Evolutionary conservation across 768 basidiomycete genomes (phyloP).

Genomic region (Boletus subparvulus): DNA sequence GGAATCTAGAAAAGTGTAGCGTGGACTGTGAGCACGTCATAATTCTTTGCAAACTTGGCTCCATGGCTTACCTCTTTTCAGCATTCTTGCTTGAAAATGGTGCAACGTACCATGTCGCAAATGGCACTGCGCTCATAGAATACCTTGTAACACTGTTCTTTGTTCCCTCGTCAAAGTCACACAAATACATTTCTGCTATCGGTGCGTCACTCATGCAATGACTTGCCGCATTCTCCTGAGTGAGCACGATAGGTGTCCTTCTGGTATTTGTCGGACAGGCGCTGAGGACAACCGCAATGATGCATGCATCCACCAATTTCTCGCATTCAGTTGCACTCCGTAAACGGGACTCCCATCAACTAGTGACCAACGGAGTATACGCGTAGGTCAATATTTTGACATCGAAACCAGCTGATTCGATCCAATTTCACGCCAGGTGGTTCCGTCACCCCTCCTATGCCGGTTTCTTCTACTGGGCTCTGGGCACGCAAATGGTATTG

Average conservation of each 20-base stretch:
- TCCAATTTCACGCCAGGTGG: slow-evolving; percentile 24
- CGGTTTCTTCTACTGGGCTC: slow-evolving; percentile 97
- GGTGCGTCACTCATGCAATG: slow-evolving; percentile 43
- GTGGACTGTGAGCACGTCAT: slow-evolving; percentile 74
- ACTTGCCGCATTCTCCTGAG: not conserved
- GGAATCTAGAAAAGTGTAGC: slow-evolving; percentile 90
- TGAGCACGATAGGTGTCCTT: slow-evolving; percentile 50
- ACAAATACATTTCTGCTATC: slow-evolving; percentile 53
- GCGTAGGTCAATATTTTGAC: slow-evolving; percentile 49
- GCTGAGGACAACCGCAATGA: slow-evolving; percentile 91
- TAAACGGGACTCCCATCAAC: slow-evolving; percentile 69
- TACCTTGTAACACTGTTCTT: slow-evolving; percentile 72
- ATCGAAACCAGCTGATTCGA: not conserved
- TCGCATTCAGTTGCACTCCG: slow-evolving; percentile 81
- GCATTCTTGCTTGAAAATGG: slow-evolving; percentile 96
- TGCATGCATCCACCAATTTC: slow-evolving; percentile 91
- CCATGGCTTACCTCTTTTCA: slow-evolving; percentile 32
- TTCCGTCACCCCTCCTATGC: slow-evolving; percentile 95
- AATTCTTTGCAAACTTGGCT: not conserved
- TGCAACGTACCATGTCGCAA: slow-evolving; percentile 78
- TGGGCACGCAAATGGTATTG: slow-evolving; percentile 89
- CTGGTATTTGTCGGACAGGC: slow-evolving; percentile 70
- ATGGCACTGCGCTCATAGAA: slow-evolving; percentile 74
- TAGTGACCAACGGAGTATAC: slow-evolving; percentile 91
- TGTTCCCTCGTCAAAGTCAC: slow-evolving; percentile 60